Evolutionary conservation across 2,329 filamentous ascomycete genomes (phyloP).

Genomic region (Penicillium frequentans): DNA sequence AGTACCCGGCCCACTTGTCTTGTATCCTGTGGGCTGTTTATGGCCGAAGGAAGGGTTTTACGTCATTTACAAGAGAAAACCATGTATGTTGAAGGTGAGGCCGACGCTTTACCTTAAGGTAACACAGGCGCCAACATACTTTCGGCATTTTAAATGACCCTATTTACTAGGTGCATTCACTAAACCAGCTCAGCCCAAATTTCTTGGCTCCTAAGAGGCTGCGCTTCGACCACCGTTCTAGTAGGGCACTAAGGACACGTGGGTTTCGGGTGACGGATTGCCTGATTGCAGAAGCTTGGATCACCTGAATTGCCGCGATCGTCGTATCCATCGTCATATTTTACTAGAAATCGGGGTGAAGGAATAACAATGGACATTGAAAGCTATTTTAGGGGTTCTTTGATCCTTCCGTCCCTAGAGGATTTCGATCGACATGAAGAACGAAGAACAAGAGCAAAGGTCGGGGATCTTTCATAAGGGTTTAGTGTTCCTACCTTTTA

Average conservation of each 20-base stretch:
- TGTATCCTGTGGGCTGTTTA: background rate
- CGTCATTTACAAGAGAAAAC: background rate
- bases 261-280: slow-evolving; percentile 6
- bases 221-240: background rate
- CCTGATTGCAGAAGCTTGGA: slow-evolving; percentile 11
- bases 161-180: background rate
- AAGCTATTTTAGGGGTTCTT: too few species aligned
- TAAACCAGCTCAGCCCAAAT: background rate
- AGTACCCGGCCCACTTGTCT: background rate
- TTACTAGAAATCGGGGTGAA: too few species aligned
- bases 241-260: slow-evolving; percentile 4
- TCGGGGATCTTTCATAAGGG: background rate
- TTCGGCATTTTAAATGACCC: background rate
- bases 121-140: background rate
- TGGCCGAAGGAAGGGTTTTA: background rate
- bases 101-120: background rate
- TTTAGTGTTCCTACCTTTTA: background rate
- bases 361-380: too few species aligned
- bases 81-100: too few species aligned
- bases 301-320: background rate
- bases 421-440: background rate
- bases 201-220: background rate
- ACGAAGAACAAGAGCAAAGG: background rate
- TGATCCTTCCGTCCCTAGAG: too few species aligned
- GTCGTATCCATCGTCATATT: background rate